Percentiles rank a stretch among this genome's conserved stretches.
phyloP scores from a whole-genome alignment of 495 filamentous ascomycete genomes.

The Neurospora tetraspora region DNA sequence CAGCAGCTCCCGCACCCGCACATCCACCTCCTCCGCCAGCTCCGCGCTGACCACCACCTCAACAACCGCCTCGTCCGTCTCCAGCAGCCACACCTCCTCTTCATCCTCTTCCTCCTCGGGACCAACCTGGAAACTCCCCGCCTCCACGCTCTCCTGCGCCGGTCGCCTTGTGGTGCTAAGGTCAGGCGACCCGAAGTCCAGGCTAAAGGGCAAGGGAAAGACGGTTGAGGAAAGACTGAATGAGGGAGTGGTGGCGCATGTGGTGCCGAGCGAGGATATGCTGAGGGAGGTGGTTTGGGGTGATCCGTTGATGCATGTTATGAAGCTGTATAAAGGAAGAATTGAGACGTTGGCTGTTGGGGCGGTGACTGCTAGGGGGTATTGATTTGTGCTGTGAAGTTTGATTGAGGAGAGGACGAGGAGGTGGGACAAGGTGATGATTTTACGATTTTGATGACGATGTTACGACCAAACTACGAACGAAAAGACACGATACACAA shows the following conservation, averaged over 20 bases:
- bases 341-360: slow-evolving; percentile 58
- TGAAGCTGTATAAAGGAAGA: slow-evolving; percentile 60
- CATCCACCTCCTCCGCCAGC: neutral
- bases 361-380: slow-evolving; percentile 48
- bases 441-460: neutral
- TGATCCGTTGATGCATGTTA: slow-evolving; percentile 68
- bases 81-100: neutral
- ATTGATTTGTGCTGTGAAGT: neutral
- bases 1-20: neutral
- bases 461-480: neutral
- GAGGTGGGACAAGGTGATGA: neutral
- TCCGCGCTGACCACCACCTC: neutral
- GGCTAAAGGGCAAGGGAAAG: slow-evolving; percentile 23
- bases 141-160: slow-evolving; percentile 51
- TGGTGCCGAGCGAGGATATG: slow-evolving; percentile 48
- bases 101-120: neutral
- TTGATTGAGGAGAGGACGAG: no score
- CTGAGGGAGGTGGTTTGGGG: slow-evolving; percentile 63
- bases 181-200: slow-evolving; percentile 24
- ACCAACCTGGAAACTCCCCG: slow-evolving; percentile 54
- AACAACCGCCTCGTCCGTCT: neutral
- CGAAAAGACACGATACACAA: neutral
- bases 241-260: slow-evolving; percentile 50
- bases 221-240: slow-evolving; percentile 30
- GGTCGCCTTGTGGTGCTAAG: slow-evolving; percentile 58